Base-by-base conservation (phyloP, 495 filamentous ascomycete species). In the Lepidopterella palustris region DNA sequence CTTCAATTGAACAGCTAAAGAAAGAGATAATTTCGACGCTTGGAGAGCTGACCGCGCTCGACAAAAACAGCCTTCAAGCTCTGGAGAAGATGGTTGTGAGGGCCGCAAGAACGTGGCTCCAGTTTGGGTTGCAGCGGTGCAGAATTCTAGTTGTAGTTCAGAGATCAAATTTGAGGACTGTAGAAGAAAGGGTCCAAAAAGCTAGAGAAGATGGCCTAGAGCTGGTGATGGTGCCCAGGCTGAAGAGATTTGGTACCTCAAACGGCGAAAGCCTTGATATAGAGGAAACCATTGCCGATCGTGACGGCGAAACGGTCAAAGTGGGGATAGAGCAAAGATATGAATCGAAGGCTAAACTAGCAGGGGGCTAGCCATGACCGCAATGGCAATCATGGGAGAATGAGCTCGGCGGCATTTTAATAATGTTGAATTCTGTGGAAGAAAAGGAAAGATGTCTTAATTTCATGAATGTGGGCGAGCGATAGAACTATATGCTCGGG, bases 61-160 rank as follows among this genome's bases (percentile, higher is more conserved):
- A 62, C n/a, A 31, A 62, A 10, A 52, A 13, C n/a, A 51, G 0
- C 10, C 20, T 5, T 13, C 23, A 57, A 21, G n/a, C 11, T 4
- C 15, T 62, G 11, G n/a, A 27, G 2, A 26, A 42, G 26, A 32
- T 62, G 5, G 18, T 23, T 3, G 31, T 35, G 24, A 62, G 45
- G 10, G 61, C 57, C 18, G 57, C 57, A 6, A 50, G 39, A 21
- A 45, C 23, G 25, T 64, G 61, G 61, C 1, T 64, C 13, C 5
- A 11, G n/a, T 63, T 63, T 55, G 61, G 56, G 13, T 29, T 31
- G 32, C 61, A 63, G 50, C 39, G 60, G 13, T 62, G 60, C 24
- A 23, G 60, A 21, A 4, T 62, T 29, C 13, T 63, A 35, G 39
- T 63, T 15, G 45, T 58, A 6, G 24, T 54, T 18, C 45, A 58